Conservation (phyloP, 1,284 basidiomycete species). For the Fomitiporia mediterranea region DNA sequence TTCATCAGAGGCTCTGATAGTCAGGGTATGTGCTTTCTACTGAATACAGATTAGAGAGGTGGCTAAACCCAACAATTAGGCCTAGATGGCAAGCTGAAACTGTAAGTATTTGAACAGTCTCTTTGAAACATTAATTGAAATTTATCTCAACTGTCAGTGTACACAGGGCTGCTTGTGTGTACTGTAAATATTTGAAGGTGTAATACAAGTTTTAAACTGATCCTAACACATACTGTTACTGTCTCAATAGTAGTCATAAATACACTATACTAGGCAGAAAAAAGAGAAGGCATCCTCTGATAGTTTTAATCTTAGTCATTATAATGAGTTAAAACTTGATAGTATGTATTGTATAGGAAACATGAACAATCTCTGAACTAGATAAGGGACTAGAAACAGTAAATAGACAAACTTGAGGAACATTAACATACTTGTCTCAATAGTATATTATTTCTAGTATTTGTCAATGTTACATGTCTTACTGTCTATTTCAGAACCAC, state of each 20-base stretch:
- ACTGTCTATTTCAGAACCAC: constrained; percentile 22
- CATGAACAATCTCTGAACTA: constrained; percentile 69
- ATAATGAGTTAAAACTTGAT: neutral
- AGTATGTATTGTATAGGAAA: constrained; percentile 41
- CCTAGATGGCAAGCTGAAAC: constrained; percentile 6
- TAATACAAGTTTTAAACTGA: constrained; percentile 17
- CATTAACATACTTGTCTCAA: constrained; percentile 24
- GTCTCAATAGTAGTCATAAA: constrained; percentile 16
- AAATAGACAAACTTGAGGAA: constrained; percentile 60
- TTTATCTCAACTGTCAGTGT: neutral
- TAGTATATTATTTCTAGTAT: constrained; percentile 18
- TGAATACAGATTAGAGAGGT: neutral
- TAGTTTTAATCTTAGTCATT: neutral
- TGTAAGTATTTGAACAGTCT: neutral
- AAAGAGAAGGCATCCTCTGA: constrained; percentile 17
- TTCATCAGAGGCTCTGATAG: neutral
- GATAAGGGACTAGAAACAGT: constrained; percentile 64
- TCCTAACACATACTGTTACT: constrained; percentile 11
- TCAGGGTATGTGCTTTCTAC: neutral
- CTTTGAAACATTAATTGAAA: neutral
- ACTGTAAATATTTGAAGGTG: constrained; percentile 18
- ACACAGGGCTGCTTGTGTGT: constrained; percentile 8
- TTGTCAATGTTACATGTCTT: constrained; percentile 2
- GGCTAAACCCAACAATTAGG: neutral
- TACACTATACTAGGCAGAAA: constrained; percentile 14